Conservation (phyloP, 2,329 filamentous ascomycete genomes). For the Fusarium napiforme region DNA sequence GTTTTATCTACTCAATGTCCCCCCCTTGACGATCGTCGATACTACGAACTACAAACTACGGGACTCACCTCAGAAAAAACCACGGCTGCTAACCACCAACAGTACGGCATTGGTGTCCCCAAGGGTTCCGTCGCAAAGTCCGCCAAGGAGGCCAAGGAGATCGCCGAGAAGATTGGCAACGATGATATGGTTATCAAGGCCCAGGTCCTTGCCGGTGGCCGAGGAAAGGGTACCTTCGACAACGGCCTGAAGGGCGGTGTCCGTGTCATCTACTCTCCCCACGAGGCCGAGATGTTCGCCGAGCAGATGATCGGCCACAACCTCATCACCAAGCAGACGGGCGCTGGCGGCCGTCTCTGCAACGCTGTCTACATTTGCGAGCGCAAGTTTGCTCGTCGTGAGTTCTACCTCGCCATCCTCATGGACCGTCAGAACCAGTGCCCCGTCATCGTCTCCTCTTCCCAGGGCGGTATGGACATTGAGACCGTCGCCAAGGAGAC, state of each 20-base stretch:
- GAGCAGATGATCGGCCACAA: slow-evolving; percentile 99
- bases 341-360: slow-evolving; percentile 91
- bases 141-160: slow-evolving; percentile 86
- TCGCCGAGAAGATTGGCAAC: slow-evolving; percentile 89
- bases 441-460: slow-evolving; percentile 96
- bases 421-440: slow-evolving; percentile 95
- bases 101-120: slow-evolving; percentile 96
- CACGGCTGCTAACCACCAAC: slow-evolving; percentile 39
- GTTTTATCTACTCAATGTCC: slow-evolving; percentile 19
- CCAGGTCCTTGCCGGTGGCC: slow-evolving; percentile 95
- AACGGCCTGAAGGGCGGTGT: slow-evolving; percentile 99
- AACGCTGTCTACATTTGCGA: slow-evolving; percentile 99
- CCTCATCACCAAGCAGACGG: slow-evolving; percentile 99
- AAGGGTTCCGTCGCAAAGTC: slow-evolving; percentile 87
- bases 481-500: slow-evolving; percentile 98
- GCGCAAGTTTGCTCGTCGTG: slow-evolving; percentile 98
- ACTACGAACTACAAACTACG: slow-evolving; percentile 21
- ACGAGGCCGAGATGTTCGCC: slow-evolving; percentile 96
- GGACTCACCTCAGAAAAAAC: slow-evolving; percentile 10
- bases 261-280: slow-evolving; percentile 97
- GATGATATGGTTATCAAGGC: slow-evolving; percentile 99
- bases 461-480: slow-evolving; percentile 99
- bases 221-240: slow-evolving; percentile 97
- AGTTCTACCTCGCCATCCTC: slow-evolving; percentile 98
- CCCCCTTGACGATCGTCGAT: slow-evolving; percentile 23